Base-by-base conservation (phyloP, 169 alveolate genomes). In the Babesia bovis region DNA sequence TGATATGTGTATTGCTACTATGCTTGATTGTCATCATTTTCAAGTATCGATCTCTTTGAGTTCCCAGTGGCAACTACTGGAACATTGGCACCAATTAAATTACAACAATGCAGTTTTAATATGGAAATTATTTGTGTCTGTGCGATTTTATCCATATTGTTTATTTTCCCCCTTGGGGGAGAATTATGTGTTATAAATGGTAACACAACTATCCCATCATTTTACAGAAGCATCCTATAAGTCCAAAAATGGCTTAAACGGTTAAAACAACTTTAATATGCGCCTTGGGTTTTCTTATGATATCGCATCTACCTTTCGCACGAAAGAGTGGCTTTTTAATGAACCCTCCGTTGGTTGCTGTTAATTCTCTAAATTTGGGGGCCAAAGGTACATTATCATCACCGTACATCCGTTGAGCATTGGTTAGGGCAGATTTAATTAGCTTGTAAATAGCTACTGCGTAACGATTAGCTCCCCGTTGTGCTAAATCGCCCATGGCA, bases 241-340 rank as follows among this genome's bases (percentile, higher is more conserved):
- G n/a, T n/a, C n/a, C n/a, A n/a, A n/a, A n/a, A n/a, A 7, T 2
- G 21, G 38, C 25, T 76, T 55, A 76, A 40, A 55, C 67, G 9
- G 85, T 49, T 4, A 78, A 50, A 21, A 78, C 87, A 21, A 78
- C 87, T 44, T 40, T 68, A 13, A 78, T 19, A 71, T 78, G 87
- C 19, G 87, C 67, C 50, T 78, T 78, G 7, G 88, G 88, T 25
- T 71, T 81, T 26, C 84, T 45, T 38, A 81, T 71, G 15, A 81
- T 40, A 67, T 81, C 84, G 42, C 83, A 69, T 30, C 88, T 49
- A 3, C 88, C 88, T 47, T 81, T 81, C 33, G 88, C 88, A 10
- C 84, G 55, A 66, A 81, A 81, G 4, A 71, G 63, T 4, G 88
- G 88, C 33, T 55, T 19, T 45, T 71, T 81, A 23, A 69, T 72